Base-by-base conservation (phyloP, 768 basidiomycete genomes). In the Lentinula raphanica region DNA sequence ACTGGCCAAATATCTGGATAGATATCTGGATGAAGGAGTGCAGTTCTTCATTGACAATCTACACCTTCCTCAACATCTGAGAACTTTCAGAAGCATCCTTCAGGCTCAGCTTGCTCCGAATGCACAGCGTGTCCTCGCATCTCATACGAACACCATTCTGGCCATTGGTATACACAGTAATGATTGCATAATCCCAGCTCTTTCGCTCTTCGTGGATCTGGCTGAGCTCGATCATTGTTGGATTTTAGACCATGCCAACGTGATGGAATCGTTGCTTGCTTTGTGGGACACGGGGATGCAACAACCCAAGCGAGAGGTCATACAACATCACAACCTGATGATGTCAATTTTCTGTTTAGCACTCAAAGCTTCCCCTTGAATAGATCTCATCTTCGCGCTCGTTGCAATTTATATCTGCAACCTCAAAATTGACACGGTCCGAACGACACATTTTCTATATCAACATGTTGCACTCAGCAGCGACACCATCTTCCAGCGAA, bases 381-480 rank as follows among this genome's bases (percentile, higher is more conserved):
- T 97, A 48, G 92, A 96, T 65, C 74, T 99, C 6, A 74, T 98
- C 9, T 97, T 97, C 69, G 93, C 95, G 58, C 76, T 97, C 36
- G 85, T 92, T 49, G 84, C 85, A 11, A 74, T 94, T 46, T 98
- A 87, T 72, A 85, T 87, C 25, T 86, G 88, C 62, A 82, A 86
- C 59, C 79, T 91, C 9, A 86, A 90, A 4, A 84, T 94, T 69
- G 95, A 98, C 67, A 76, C 91, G 17, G 82, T 92, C 29, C 81
- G 77, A 40, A 76, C 90, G 17, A 86, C 89, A 0, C 86, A 87
- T 56, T 98, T 97, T 76, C 80, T 99, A 3, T 96, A 94, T 66
- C 75, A 79, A 12, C 89, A 93, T 64, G 89, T 95, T 28, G 91
- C 94, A 1, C 72, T 90, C 50, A 88, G 80, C 66, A 76, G 84